phyloP scores from a whole-genome alignment of 2,329 filamentous ascomycete species.

The Neophaeococcomyces mojaviensis region DNA sequence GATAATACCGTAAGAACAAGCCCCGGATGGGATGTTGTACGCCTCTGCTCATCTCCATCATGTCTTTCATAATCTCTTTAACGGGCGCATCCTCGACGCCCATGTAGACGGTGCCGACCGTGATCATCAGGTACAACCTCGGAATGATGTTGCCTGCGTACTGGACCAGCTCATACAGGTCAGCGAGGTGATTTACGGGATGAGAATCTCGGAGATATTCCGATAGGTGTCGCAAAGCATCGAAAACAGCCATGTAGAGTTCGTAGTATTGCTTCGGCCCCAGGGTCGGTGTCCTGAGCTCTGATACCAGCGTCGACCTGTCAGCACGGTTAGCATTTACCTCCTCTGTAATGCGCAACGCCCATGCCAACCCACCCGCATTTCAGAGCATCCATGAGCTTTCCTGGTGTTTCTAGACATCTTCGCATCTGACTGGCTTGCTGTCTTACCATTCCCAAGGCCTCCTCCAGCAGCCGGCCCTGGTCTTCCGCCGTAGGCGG shows the following conservation, averaged over 20 bases:
- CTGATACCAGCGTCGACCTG: conserved; percentile 96
- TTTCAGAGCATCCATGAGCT: conserved; percentile 99
- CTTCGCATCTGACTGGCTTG: conserved; percentile 96
- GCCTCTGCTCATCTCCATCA: conserved; percentile 99
- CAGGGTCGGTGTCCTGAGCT: conserved; percentile 90
- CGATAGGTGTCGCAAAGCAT: conserved; percentile 90
- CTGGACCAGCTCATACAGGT: conserved; percentile 94
- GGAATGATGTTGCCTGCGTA: conserved; percentile 98
- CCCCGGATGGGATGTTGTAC: conserved; percentile 96
- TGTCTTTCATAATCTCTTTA: conserved; percentile 99
- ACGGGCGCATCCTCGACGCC: conserved; percentile 94
- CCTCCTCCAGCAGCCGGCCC: conserved; percentile 94
- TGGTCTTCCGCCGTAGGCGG: conserved; percentile 56
- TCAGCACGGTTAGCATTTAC: conserved; percentile 23
- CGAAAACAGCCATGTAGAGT: conserved; percentile 98
- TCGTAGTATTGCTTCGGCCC: conserved; percentile 99
- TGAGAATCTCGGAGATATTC: conserved; percentile 96
- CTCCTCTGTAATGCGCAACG: conserved; percentile 8
- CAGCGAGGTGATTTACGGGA: conserved; percentile 93
- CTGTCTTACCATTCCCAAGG: conserved; percentile 89
- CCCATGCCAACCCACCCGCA: conserved; percentile 68
- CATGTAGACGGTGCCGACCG: conserved; percentile 98
- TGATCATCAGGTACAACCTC: conserved; percentile 96
- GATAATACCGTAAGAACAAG: conserved; percentile 89
- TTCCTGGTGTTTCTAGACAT: conserved; percentile 91